phyloP scores from a whole-genome alignment of 192 early-diverging fungal species.

The Dispira simplex region DNA sequence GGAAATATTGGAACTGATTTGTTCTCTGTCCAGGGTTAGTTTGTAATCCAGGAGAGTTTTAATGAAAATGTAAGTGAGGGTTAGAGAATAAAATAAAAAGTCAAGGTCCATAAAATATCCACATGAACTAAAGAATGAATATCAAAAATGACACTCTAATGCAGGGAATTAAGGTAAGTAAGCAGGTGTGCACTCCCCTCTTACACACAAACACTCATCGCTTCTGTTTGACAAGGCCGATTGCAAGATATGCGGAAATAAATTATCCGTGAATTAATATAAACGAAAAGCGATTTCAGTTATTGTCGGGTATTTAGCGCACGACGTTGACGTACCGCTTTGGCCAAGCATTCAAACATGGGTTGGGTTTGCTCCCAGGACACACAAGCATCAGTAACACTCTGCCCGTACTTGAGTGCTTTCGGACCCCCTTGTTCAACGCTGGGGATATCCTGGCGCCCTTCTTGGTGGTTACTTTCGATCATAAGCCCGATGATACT shows the following conservation, averaged over 20 bases:
- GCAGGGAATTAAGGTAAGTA: too few relatives aligned
- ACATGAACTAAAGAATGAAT: too few relatives aligned
- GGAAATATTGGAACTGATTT: too few relatives aligned
- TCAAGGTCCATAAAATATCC: background rate
- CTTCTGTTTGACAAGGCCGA: too few relatives aligned
- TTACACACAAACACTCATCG: too few relatives aligned
- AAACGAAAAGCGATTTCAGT: background rate
- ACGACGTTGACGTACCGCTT: constrained; percentile 53
- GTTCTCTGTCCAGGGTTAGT: background rate
- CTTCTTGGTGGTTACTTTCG: constrained; percentile 78
- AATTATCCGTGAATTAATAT: background rate
- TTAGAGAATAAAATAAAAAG: background rate
- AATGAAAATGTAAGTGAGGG: background rate
- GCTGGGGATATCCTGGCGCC: constrained; percentile 69
- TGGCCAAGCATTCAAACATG: constrained; percentile 61
- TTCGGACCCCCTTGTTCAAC: constrained; percentile 34
- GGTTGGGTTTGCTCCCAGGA: constrained; percentile 66
- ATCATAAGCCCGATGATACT: constrained; percentile 82
- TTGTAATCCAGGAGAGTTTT: background rate
- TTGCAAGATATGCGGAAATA: too few relatives aligned
- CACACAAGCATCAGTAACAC: constrained; percentile 91
- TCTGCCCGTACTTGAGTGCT: constrained; percentile 71
- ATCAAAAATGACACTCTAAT: too few relatives aligned
- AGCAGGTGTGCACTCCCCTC: too few relatives aligned
- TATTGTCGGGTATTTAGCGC: too few relatives aligned